Conservation (phyloP, 176 grass and related monocot species). For the Melocanna baccifera region DNA sequence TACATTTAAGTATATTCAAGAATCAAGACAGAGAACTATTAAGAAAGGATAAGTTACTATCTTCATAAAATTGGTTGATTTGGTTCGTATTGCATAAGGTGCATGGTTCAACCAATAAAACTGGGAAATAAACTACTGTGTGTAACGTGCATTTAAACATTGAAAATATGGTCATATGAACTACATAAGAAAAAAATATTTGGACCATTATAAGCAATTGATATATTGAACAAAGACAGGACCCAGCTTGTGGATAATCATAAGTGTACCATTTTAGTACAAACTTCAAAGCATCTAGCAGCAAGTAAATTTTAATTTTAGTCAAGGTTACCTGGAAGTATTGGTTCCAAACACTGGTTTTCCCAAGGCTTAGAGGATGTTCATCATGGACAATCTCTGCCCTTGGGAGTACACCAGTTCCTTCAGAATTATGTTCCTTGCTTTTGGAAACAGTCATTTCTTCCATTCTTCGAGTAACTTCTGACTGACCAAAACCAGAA, state of each 20-base stretch:
- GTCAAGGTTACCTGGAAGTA: slow-evolving; percentile 81
- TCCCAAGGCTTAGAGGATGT: slow-evolving; percentile 85
- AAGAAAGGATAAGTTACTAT: neutral
- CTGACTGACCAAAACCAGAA: slow-evolving; percentile 71
- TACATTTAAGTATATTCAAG: neutral
- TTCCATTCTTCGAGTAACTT: slow-evolving; percentile 93
- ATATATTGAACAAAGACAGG: neutral
- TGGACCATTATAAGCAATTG: neutral
- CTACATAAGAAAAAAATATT: neutral
- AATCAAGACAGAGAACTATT: neutral
- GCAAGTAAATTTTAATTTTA: slow-evolving; percentile 9
- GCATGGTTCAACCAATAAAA: neutral
- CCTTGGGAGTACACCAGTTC: slow-evolving; percentile 69
- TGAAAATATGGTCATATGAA: neutral
- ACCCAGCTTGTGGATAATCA: neutral
- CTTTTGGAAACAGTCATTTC: slow-evolving; percentile 52
- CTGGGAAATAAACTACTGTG: neutral
- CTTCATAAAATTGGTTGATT: neutral
- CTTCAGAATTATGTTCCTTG: slow-evolving; percentile 52
- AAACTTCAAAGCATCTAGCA: neutral
- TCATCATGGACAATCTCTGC: slow-evolving; percentile 73
- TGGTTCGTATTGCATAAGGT: neutral
- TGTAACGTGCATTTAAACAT: neutral
- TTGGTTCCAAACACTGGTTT: slow-evolving; percentile 97
- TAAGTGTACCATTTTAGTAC: neutral